Evolutionary conservation across 768 basidiomycete species (phyloP), one percentile per base, ranked within the genome.

Genomic region (Leccinum barrowsii): DNA sequence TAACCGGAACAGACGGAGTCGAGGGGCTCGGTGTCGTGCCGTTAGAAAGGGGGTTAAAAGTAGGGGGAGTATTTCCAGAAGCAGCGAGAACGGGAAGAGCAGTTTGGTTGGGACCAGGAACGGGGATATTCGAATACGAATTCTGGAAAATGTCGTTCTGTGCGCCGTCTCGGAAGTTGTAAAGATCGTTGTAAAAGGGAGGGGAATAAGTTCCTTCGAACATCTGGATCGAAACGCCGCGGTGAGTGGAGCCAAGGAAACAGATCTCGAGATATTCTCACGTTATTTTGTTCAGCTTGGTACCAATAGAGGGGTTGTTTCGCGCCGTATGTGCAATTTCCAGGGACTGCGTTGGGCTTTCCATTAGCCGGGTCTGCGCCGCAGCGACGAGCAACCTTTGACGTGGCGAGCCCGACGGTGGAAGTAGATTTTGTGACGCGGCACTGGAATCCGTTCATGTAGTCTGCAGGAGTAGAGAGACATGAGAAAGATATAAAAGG

Each of bases 381-480:
- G 59, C 89, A 90, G 32, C 87, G 81, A 19, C 84, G 79, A n/a
- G 88, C 73, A 15, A 88, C 70, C 60, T 85, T 76, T 34, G 87
- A 71, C 17, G 77, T 75, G 0, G 85, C 85, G 12, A 87, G 73
- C 1, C 80, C 67, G 2, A 80, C 78, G 28, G 63, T 77, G 2
- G 84, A 84, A 0, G 79, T 82, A 3, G 83, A 76, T 32, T 75
- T 74, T 0, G 82, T 83, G 52, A 89, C 67, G 56, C 82, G 80
- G 72, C 89, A 90, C 59, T 80, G 80, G 78, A 89, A 89, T 4
- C 84, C 86, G 54, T 84, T 89, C 87, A 89, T 89, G 70, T 87
- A 89, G 65, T 83, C 84, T 85, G 59, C 2, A 30, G 19, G 42
- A 19, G 17, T 17, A 40, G 17, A 11, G 37, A 5, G 40, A 42